A percentile compares a stretch with the other conserved stretches of the same genome.
These are phyloP conservation scores for Candida sithepensis DNA, from an alignment of 805 yeast species.

Conservation along the genomic window DNA sequence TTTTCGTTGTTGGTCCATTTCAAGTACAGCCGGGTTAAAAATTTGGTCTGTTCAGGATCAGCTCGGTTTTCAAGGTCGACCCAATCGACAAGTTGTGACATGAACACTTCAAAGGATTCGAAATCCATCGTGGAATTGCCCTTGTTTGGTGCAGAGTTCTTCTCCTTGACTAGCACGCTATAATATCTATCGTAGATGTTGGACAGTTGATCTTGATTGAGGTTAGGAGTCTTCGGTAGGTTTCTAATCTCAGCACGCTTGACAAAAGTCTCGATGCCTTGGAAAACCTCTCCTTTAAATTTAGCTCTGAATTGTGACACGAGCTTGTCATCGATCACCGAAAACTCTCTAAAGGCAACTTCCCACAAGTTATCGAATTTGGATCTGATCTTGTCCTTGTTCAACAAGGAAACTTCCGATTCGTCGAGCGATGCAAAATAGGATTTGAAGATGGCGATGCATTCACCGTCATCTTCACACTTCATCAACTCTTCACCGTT, in stretches of 20 bases:
- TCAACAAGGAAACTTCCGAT: constrained; percentile 67
- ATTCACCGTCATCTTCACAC: constrained; percentile 89
- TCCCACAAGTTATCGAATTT: constrained; percentile 87
- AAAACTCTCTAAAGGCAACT: constrained; percentile 88
- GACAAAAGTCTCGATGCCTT: constrained; percentile 84
- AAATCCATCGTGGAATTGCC: constrained; percentile 66
- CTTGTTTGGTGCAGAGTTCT: constrained; percentile 59
- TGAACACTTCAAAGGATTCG: constrained; percentile 65
- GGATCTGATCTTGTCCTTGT: constrained; percentile 63
- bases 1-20: constrained; percentile 67
- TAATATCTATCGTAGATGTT: constrained; percentile 83
- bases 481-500: constrained; percentile 80
- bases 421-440: constrained; percentile 77
- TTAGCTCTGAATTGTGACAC: constrained; percentile 66
- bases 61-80: constrained; percentile 35
- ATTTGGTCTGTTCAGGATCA: constrained; percentile 37
- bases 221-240: constrained; percentile 66
- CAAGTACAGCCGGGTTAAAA: constrained; percentile 60
- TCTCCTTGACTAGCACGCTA: constrained; percentile 62
- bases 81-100: constrained; percentile 84
- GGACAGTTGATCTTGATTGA: constrained; percentile 56
- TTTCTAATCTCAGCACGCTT: constrained; percentile 89
- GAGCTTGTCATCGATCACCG: constrained; percentile 70
- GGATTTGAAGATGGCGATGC: constrained; percentile 78
- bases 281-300: constrained; percentile 73